Conservation (phyloP, 768 basidiomycete species). For the Mycena galopus region DNA sequence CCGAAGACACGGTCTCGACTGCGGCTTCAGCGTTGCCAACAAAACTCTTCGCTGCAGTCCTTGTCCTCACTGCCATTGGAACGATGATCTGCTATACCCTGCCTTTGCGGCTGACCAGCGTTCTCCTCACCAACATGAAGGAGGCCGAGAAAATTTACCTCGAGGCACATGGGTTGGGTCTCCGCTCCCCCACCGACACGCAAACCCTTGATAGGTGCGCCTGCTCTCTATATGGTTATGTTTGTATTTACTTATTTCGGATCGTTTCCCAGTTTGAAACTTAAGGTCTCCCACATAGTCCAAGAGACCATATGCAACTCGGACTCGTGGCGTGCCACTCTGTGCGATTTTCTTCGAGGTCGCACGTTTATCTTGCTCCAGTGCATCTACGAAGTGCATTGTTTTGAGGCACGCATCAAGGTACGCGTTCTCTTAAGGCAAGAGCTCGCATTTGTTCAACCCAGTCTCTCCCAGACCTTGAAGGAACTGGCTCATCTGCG, state of each 20-base stretch:
- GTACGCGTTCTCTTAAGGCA: not conserved
- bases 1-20: not conserved
- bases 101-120: not conserved
- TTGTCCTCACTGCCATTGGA: not conserved
- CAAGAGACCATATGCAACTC: not conserved
- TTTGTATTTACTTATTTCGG: not conserved
- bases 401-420: not conserved
- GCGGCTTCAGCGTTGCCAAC: not conserved
- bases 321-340: not conserved
- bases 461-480: not conserved
- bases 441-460: not conserved
- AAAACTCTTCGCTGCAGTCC: not conserved
- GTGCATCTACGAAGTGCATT: not conserved
- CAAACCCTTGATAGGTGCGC: not conserved
- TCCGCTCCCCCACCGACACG: not conserved
- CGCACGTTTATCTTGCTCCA: not conserved
- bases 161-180: not conserved
- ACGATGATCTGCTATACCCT: not conserved
- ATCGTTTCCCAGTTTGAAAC: not conserved
- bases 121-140: not conserved
- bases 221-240: not conserved
- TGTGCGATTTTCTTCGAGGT: not conserved
- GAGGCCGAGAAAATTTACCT: not conserved
- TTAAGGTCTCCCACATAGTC: not conserved
- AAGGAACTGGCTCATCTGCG: not conserved